Evolutionary conservation across 371 early-diverging fungal genomes (phyloP), one percentile per base, ranked within the genome.

Genomic region (Paraphysoderma sedebokerense): DNA sequence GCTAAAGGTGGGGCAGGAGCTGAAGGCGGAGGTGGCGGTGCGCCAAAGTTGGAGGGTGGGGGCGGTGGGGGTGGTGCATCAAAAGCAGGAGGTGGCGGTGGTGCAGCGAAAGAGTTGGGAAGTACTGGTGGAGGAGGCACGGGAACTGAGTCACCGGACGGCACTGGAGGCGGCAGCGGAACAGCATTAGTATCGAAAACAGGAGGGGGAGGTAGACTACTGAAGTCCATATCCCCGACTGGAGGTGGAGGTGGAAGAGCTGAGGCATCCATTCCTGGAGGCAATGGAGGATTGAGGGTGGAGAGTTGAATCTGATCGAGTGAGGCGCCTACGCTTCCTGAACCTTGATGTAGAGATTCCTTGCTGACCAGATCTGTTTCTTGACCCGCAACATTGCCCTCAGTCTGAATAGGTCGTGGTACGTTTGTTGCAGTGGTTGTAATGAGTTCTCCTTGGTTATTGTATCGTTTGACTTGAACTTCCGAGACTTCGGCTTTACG

Each of bases 391-490:
- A n/a, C n/a, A n/a, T n/a, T n/a, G 38, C 24, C 38, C 15, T 8
- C 15, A 11, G 38, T 24, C 2, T 8, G 44, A 1, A 15, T 9
- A 5, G 44, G 28, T 23, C 38, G 30, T 26, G 20, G 27, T 4
- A 36, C 27, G 38, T 22, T n/a, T 20, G 20, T 36, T 20, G 17
- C 17, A 12, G 29, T 15, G 31, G 4, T 29, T 31, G n/a, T 36
- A 33, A 54, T 47, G 3, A 58, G 40, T 31, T 60, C 60, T 15
- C 60, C 58, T 12, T 44, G 37, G 3, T 54, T 50, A 28, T 58
- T 57, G 52, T 58, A 58, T 30, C 54, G 44, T 20, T 57, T 58
- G 44, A 57, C 46, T 26, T 54, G 31, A 13, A 57, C 44, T 20
- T 47, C 55, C 20, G 49, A 38, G 9, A 7, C 39, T 26, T 9